Conservation (phyloP, 73 alveolate species). For the Durusdinium trenchii region DNA sequence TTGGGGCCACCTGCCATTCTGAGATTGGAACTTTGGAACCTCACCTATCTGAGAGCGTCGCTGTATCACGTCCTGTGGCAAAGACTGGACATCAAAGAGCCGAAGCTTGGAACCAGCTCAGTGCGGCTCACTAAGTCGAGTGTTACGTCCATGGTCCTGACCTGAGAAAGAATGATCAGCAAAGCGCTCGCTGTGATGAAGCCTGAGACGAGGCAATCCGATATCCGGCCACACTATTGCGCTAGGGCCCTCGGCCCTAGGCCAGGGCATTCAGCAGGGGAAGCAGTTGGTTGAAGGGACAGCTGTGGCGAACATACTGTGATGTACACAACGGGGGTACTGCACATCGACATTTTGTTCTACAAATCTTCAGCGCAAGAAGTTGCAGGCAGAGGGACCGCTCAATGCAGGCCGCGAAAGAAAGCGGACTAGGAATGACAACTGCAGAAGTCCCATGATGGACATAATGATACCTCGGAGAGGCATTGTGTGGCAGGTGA, state of each 20-base stretch:
- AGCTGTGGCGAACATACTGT: too few relatives aligned
- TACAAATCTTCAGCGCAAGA: too few relatives aligned
- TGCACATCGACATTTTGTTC: too few relatives aligned
- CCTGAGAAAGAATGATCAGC: conserved; percentile 82
- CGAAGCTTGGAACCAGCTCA: too few relatives aligned
- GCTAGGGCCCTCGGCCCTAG: not conserved
- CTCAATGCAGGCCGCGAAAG: conserved; percentile 88
- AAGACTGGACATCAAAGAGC: too few relatives aligned
- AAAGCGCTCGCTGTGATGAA: conserved; percentile 80
- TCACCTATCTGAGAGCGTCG: too few relatives aligned
- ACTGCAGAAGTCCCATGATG: conserved; percentile 76
- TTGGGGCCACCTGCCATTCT: conserved; percentile 61
- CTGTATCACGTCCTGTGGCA: too few relatives aligned
- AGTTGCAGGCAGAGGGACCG: conserved; percentile 14
- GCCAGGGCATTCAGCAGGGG: not conserved
- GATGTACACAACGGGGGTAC: too few relatives aligned
- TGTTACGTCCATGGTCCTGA: not conserved
- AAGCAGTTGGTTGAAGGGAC: not conserved
- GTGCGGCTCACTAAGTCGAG: too few relatives aligned
- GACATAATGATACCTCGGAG: conserved; percentile 55
- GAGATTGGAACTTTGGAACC: too few relatives aligned
- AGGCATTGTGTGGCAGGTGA: not conserved
- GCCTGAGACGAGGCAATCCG: conserved; percentile 37
- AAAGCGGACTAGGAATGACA: conserved; percentile 79
- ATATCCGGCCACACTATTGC: not conserved